Conservation (phyloP, 805 yeast species). For the Jamesozyma jinghongensis region DNA sequence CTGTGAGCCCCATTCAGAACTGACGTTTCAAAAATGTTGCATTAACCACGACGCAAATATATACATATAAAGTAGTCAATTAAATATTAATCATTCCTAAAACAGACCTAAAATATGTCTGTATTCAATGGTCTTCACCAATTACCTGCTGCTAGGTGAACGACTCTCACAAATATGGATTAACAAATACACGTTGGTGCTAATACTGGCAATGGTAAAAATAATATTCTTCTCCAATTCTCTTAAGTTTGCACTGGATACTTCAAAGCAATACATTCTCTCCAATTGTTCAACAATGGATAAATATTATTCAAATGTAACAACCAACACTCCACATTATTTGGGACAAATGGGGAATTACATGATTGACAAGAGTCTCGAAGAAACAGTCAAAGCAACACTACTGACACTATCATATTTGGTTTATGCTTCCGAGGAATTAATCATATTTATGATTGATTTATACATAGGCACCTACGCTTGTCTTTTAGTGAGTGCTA, state of each 20-base stretch:
- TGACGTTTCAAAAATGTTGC: neutral
- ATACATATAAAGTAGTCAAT: too few species aligned
- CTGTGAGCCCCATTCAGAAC: neutral
- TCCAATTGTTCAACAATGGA: slow-evolving; percentile 43
- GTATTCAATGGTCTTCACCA: slow-evolving; percentile 2
- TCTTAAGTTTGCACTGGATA: slow-evolving; percentile 35
- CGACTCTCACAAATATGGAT: slow-evolving; percentile 56
- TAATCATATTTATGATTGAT: slow-evolving; percentile 59
- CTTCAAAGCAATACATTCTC: slow-evolving; percentile 33
- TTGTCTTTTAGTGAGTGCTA: slow-evolving; percentile 66
- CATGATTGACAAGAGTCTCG: slow-evolving; percentile 39
- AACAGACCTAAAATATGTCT: too few species aligned
- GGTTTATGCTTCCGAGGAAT: slow-evolving; percentile 47
- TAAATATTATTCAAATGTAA: slow-evolving; percentile 22
- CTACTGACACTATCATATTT: slow-evolving; percentile 37
- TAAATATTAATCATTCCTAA: too few species aligned
- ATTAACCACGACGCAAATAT: neutral
- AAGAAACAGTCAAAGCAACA: slow-evolving; percentile 40
- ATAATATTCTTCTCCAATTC: slow-evolving; percentile 47
- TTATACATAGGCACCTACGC: slow-evolving; percentile 78
- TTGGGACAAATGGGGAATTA: slow-evolving; percentile 46
- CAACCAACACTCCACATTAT: slow-evolving; percentile 46
- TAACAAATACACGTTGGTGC: slow-evolving; percentile 51
- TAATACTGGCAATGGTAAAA: slow-evolving; percentile 51
- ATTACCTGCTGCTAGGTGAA: slow-evolving; percentile 43